Evolutionary conservation across 345 rosid genomes (phyloP).

Genomic region (Stellera chamaejasme): DNA sequence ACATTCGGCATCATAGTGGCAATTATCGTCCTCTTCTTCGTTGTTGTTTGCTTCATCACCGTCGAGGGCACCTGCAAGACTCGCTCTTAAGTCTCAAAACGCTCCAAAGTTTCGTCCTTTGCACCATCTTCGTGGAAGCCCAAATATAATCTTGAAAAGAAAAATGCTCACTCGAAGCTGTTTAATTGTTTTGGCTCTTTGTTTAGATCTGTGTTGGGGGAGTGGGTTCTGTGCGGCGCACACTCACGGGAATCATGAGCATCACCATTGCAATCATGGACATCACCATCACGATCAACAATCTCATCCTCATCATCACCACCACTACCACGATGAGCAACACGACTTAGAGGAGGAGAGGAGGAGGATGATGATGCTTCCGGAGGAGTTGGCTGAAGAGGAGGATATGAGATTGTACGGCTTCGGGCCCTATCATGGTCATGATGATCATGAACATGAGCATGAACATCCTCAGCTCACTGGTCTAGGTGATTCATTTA

Average conservation of each 20-base stretch:
- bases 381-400: constrained; percentile 92
- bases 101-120: background rate
- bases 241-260: constrained; percentile 29
- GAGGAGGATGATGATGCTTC: constrained; percentile 32
- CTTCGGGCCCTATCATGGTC: constrained; percentile 45
- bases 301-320: constrained; percentile 17
- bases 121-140: background rate
- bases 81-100: constrained; percentile 16
- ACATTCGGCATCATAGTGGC: constrained; percentile 76
- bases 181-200: constrained; percentile 13
- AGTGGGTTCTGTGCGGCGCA: constrained; percentile 36
- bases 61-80: constrained; percentile 63
- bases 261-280: constrained; percentile 40
- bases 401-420: constrained; percentile 89
- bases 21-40: constrained; percentile 52
- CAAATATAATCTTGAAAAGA: background rate
- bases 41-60: constrained; percentile 58
- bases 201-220: constrained; percentile 44
- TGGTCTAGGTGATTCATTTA: constrained; percentile 39
- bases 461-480: constrained; percentile 34
- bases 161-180: constrained; percentile 23
- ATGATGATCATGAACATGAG: constrained; percentile 23
- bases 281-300: constrained; percentile 19
- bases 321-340: constrained; percentile 20
- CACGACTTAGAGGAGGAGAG: constrained; percentile 12